These are phyloP conservation scores for Saccharomycopsis amapae DNA, from an alignment of 805 yeast species.

Conservation along the genomic window DNA sequence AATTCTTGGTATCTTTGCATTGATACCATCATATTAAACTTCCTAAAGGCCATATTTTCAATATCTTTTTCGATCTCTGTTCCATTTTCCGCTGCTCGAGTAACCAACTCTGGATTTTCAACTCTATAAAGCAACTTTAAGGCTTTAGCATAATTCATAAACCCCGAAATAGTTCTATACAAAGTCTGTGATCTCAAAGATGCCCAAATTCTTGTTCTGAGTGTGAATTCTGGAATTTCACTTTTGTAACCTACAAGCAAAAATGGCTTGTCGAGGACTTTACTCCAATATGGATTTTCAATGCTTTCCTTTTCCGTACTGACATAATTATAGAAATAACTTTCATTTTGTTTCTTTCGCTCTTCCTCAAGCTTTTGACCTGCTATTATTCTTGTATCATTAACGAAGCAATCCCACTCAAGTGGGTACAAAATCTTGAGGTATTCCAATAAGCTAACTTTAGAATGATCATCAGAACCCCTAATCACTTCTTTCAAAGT, in stretches of 20 bases:
- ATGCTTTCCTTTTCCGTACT: slow-evolving; percentile 40
- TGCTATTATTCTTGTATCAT: slow-evolving; percentile 91
- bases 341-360: slow-evolving; percentile 35
- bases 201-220: slow-evolving; percentile 98
- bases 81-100: slow-evolving; percentile 99
- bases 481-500: slow-evolving; percentile 91
- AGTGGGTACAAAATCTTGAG: slow-evolving; percentile 91
- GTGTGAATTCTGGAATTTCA: slow-evolving; percentile 93
- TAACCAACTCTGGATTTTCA: slow-evolving; percentile 89
- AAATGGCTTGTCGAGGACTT: slow-evolving; percentile 65
- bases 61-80: slow-evolving; percentile 36
- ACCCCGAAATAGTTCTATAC: slow-evolving; percentile 95
- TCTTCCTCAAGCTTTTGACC: slow-evolving; percentile 70
- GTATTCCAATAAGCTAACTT: slow-evolving; percentile 89
- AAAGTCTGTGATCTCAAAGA: slow-evolving; percentile 94
- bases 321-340: slow-evolving; percentile 10
- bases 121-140: slow-evolving; percentile 88
- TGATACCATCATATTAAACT: slow-evolving; percentile 73
- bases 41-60: slow-evolving; percentile 74
- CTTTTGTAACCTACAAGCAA: slow-evolving; percentile 96
- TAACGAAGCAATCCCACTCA: slow-evolving; percentile 97
- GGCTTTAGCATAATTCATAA: slow-evolving; percentile 97
- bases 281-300: slow-evolving; percentile 14
- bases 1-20: slow-evolving; percentile 79
- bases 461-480: slow-evolving; percentile 92